Evolutionary conservation across 345 rosid species (phyloP).

Genomic region (Anastatica hierochuntica): DNA sequence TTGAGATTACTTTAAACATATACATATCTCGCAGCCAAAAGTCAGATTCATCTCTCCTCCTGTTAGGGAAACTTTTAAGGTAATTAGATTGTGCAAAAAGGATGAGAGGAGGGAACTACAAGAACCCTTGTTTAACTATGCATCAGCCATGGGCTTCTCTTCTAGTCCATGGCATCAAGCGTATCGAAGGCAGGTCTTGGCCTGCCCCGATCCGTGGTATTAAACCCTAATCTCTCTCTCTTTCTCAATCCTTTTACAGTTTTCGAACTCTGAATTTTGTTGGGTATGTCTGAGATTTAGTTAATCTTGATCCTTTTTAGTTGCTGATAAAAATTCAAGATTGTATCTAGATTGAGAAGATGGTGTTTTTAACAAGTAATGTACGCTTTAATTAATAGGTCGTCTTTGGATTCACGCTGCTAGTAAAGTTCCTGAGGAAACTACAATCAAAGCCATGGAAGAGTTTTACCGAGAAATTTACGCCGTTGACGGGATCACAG

Average conservation of each 20-base stretch:
- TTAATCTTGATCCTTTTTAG: too few species aligned
- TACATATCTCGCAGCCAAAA: too few species aligned
- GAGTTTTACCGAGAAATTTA: slow-evolving; percentile 72
- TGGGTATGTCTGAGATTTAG: background rate
- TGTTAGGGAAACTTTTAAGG: too few species aligned
- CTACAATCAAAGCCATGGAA: slow-evolving; percentile 87
- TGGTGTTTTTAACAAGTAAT: too few species aligned
- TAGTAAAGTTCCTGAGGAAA: slow-evolving; percentile 76
- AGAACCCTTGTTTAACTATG: slow-evolving; percentile 81
- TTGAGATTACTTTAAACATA: too few species aligned
- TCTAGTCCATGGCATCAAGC: slow-evolving; percentile 75
- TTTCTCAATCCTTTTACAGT: background rate
- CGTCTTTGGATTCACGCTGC: slow-evolving; percentile 98
- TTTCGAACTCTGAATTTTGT: background rate
- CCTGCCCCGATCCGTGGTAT: slow-evolving; percentile 78
- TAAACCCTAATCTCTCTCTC: background rate
- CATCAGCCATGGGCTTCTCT: slow-evolving; percentile 98
- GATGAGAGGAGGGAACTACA: slow-evolving; percentile 46
- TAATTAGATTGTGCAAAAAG: too few species aligned
- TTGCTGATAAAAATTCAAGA: too few species aligned
- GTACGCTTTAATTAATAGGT: slow-evolving; percentile 31
- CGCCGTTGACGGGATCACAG: slow-evolving; percentile 52
- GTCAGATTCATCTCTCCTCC: too few species aligned
- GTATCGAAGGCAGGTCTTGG: slow-evolving; percentile 94
- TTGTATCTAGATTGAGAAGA: too few species aligned